phyloP scores from a whole-genome alignment of 2,329 filamentous ascomycete genomes.

The Peltaster fructicola region DNA sequence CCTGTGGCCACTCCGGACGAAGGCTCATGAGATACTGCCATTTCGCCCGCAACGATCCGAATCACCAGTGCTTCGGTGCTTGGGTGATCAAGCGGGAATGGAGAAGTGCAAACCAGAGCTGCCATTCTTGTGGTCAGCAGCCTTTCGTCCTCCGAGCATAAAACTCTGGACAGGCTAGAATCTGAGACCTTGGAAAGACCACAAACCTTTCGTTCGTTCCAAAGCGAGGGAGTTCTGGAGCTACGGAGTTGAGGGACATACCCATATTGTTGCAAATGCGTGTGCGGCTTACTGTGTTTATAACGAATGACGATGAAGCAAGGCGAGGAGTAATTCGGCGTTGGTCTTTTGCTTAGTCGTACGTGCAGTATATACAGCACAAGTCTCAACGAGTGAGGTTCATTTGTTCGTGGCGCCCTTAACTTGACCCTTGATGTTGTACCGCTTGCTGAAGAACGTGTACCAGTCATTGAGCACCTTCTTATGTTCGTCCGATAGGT shows the following conservation, averaged over 20 bases:
- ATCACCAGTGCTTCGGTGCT: slow-evolving; percentile 50
- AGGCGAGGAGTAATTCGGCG: too few species aligned
- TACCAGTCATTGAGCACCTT: slow-evolving; percentile 77
- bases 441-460: slow-evolving; percentile 91
- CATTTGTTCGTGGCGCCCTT: slow-evolving; percentile 18
- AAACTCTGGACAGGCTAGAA: slow-evolving; percentile 5
- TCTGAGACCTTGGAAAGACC: slow-evolving; percentile 1
- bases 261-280: slow-evolving; percentile 12
- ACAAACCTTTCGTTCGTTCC: slow-evolving; percentile 1
- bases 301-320: neutral
- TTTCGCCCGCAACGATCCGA: slow-evolving; percentile 53
- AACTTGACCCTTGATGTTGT: slow-evolving; percentile 61
- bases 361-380: too few species aligned
- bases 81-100: slow-evolving; percentile 44
- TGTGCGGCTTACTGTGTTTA: neutral
- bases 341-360: too few species aligned
- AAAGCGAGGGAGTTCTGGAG: slow-evolving; percentile 4
- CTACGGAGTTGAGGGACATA: slow-evolving; percentile 13
- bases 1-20: slow-evolving; percentile 42
- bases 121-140: slow-evolving; percentile 23
- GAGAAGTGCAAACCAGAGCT: slow-evolving; percentile 38
- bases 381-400: too few species aligned
- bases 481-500: slow-evolving; percentile 71
- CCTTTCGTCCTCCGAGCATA: slow-evolving; percentile 11
- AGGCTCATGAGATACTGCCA: slow-evolving; percentile 55